A percentile compares a stretch with the other conserved stretches of the same genome.
Evolutionary conservation across 1,284 basidiomycete species (phyloP).

Genomic region (Irpex lacteus): DNA sequence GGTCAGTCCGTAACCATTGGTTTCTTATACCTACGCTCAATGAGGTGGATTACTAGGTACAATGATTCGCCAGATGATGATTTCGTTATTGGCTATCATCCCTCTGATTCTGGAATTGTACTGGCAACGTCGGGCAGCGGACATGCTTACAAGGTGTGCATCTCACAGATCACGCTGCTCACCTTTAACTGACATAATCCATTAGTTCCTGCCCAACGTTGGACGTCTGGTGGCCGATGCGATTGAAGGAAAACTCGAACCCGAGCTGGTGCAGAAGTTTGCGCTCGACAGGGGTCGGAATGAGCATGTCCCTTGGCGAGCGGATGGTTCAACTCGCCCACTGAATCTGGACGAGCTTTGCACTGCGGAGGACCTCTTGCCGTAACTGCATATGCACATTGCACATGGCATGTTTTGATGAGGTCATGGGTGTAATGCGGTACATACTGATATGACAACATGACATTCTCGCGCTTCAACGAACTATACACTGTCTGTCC

Average conservation of each 20-base stretch:
- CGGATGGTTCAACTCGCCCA: constrained; percentile 30
- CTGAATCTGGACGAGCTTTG: constrained; percentile 50
- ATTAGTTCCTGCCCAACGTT: constrained; percentile 79
- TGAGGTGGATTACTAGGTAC: constrained; percentile 47
- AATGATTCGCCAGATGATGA: constrained; percentile 75
- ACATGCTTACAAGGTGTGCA: constrained; percentile 75
- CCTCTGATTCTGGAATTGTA: constrained; percentile 53
- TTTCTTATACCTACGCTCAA: background rate
- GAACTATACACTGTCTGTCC: too few relatives aligned
- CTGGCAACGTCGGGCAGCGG: constrained; percentile 79
- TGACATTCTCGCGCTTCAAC: too few relatives aligned
- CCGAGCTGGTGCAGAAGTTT: constrained; percentile 51
- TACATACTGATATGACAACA: too few relatives aligned
- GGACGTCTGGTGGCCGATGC: constrained; percentile 73
- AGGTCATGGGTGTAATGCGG: background rate
- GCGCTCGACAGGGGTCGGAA: constrained; percentile 40
- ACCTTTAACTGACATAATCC: background rate
- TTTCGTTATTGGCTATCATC: constrained; percentile 75
- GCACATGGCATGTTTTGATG: background rate
- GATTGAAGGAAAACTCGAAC: constrained; percentile 61
- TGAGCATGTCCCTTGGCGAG: constrained; percentile 33
- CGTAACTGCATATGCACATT: constrained; percentile 6
- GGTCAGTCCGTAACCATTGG: constrained; percentile 44
- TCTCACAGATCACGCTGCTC: background rate
- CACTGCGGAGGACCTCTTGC: constrained; percentile 42